Base-by-base conservation (phyloP, 2,329 filamentous ascomycete genomes). In the Aspergillus cejpii region DNA sequence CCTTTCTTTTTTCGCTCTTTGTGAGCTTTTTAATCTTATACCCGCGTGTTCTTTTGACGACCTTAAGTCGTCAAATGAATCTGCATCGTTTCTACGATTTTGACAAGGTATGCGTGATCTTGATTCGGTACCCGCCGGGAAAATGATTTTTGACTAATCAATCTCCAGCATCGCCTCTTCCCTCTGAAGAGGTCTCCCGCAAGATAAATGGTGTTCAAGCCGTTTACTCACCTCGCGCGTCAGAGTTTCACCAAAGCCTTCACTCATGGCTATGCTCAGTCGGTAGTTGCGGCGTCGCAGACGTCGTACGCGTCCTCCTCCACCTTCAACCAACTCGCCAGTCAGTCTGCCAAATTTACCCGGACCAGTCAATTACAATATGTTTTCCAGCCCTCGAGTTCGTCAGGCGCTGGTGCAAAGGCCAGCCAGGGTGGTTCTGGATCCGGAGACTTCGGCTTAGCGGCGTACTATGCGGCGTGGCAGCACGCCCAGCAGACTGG, bases 261-360 rank as follows among this genome's bases (percentile, higher is more conserved):
- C 70, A 91, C 88, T 69, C 88, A 97, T 80, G 91, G 91, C 73
- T 97, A 96, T 79, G 90, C 90, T 60, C 91, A 97, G 70, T 95
- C 90, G 53, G 85, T 97, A 72, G 89, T 98, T 73, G 92, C 92
- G 64, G 91, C 89, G 61, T 88, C 88, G 54, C 89, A 95, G 78
- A 83, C 85, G 74, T 78, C 80, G 77, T 79, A 88, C 83, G 77
- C 82, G 74, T 65, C 88, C 33, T 75, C 79, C 52, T 76, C 77
- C 56, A 76, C 76, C 45, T 70, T 80, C 47, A 76, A 74, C 51
- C 70, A 75, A 33, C 72, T 81, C 59, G 67, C 72, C 47, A 70
- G 67, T 47, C 71, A 74, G 44, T 68, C 73, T 46, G 70, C 69
- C 51, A 74, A 76, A 59, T 73, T 76, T 60, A 72, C 71, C 43